Percentiles rank a stretch among this genome's conserved stretches.
phyloP scores from a whole-genome alignment of 345 rosid species.

The Cardiospermum halicacabum region DNA sequence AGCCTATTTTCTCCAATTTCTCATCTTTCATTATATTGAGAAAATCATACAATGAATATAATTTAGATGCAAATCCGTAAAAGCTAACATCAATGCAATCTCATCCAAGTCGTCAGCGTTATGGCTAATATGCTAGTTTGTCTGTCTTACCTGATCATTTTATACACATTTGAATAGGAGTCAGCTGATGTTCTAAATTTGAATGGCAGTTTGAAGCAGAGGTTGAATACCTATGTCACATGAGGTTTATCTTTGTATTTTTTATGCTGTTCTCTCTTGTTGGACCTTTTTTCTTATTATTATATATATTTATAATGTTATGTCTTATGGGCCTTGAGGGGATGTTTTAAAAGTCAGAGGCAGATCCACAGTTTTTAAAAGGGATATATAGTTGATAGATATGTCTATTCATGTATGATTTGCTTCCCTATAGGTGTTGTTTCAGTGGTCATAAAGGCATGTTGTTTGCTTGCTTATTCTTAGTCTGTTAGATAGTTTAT shows the following conservation, averaged over 20 bases:
- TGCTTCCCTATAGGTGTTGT: neutral
- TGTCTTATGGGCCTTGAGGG: neutral
- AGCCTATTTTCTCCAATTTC: neutral
- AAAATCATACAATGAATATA: neutral
- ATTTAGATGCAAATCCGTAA: neutral
- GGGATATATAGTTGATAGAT: neutral
- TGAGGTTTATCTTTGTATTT: too few relatives aligned
- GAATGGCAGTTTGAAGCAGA: neutral
- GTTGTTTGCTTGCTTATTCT: neutral
- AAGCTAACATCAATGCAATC: neutral
- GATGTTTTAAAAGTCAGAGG: too few relatives aligned
- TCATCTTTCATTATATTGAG: neutral
- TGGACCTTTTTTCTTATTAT: neutral
- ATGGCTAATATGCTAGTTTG: neutral
- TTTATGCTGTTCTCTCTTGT: too few relatives aligned
- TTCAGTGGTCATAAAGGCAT: neutral
- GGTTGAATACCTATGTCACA: neutral
- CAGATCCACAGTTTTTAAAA: too few relatives aligned
- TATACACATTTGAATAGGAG: neutral
- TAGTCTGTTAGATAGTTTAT: too few relatives aligned
- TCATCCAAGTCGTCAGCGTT: neutral
- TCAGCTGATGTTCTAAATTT: conserved; percentile 2
- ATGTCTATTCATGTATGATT: neutral
- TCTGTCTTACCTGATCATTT: neutral
- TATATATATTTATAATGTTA: neutral